Conservation (phyloP, 768 basidiomycete genomes). For the Lyophyllum semitale region DNA sequence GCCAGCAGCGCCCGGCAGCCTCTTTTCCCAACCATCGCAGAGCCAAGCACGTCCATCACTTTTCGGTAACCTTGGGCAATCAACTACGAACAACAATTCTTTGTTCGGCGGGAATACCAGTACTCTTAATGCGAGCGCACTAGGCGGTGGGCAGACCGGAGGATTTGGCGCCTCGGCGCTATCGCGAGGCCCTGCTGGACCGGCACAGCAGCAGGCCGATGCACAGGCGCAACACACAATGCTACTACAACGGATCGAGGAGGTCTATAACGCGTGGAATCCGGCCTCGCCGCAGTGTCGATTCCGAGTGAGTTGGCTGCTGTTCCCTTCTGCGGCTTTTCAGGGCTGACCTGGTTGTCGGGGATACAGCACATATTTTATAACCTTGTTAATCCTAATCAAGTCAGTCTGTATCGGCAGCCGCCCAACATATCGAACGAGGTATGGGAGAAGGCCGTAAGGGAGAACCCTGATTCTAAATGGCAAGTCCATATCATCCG, state of each 20-base stretch:
- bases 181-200: conserved; percentile 36
- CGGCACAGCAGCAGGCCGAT: conserved; percentile 54
- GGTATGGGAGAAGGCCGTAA: conserved; percentile 76
- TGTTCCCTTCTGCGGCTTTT: background rate
- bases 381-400: conserved; percentile 74
- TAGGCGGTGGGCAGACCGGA: conserved; percentile 34
- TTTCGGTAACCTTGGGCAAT: conserved; percentile 22
- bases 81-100: conserved; percentile 21
- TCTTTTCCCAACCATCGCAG: conserved; percentile 29
- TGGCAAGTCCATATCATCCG: conserved; percentile 47
- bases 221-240: conserved; percentile 58
- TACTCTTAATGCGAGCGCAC: conserved; percentile 26
- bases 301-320: conserved; percentile 66
- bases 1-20: conserved; percentile 19
- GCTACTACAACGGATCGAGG: conserved; percentile 61
- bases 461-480: conserved; percentile 81
- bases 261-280: conserved; percentile 71
- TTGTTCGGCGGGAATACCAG: conserved; percentile 26
- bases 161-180: conserved; percentile 33
- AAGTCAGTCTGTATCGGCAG: conserved; percentile 66
- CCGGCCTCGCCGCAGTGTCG: conserved; percentile 66
- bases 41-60: conserved; percentile 27
- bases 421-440: conserved; percentile 76
- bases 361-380: conserved; percentile 73
- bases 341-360: background rate